phyloP scores from a whole-genome alignment of 352 stramenopile species.

The Phytophthora citrophthora region DNA sequence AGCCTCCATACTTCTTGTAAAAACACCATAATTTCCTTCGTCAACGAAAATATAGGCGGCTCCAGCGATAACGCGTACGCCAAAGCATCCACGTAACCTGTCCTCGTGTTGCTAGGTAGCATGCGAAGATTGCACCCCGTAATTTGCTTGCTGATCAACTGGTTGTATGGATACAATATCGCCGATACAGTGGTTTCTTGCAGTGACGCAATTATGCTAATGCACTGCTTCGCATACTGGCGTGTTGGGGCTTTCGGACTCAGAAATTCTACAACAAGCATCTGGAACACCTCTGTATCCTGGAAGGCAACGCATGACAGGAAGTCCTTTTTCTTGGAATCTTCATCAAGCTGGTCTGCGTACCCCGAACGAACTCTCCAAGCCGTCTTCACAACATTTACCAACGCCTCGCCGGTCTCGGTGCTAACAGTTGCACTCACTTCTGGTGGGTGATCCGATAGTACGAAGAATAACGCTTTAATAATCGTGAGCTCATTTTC shows the following conservation, averaged over 20 bases:
- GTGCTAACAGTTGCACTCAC: conserved; percentile 79
- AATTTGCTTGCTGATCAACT: conserved; percentile 87
- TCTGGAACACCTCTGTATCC: conserved; percentile 87
- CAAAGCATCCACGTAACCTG: conserved; percentile 88
- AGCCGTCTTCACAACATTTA: conserved; percentile 65
- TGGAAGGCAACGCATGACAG: conserved; percentile 78
- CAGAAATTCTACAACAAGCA: conserved; percentile 89
- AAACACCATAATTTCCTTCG: conserved; percentile 87
- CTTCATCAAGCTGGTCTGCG: conserved; percentile 38
- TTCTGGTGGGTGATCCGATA: conserved; percentile 87
- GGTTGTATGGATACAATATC: conserved; percentile 84
- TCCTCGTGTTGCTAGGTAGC: conserved; percentile 69
- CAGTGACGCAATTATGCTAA: conserved; percentile 61
- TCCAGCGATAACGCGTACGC: conserved; percentile 76
- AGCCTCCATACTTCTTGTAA: conserved; percentile 87
- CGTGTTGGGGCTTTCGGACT: conserved; percentile 76
- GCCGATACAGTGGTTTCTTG: conserved; percentile 66
- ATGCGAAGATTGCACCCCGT: conserved; percentile 81
- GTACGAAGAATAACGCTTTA: conserved; percentile 87
- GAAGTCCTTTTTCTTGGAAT: conserved; percentile 66
- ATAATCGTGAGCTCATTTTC: conserved; percentile 89
- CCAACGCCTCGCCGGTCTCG: conserved; percentile 69
- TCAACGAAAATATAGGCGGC: conserved; percentile 82
- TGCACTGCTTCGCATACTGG: conserved; percentile 76
- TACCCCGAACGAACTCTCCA: conserved; percentile 53